Evolutionary conservation across 495 filamentous ascomycete genomes (phyloP), one percentile per base, ranked within the genome.

Genomic region (Hypoxylon lienhwacheense): DNA sequence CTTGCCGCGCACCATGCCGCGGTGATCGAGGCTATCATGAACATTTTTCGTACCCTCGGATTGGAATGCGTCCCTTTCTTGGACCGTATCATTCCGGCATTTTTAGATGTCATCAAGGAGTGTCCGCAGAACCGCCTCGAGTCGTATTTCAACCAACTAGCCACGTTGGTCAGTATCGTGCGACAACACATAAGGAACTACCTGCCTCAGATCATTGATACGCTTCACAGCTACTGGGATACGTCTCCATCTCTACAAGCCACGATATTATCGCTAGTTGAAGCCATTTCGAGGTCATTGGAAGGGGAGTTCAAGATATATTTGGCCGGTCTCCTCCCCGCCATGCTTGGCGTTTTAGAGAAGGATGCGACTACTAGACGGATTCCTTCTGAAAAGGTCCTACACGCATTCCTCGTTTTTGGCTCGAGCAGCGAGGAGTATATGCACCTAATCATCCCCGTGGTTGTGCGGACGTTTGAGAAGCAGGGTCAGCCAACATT

Each of bases 21-120:
- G 6, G 93, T 97, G n/a, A 90, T 99, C 50, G 93, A 97, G 68
- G 92, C 95, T 1, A 92, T 99, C 55, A 97, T 99, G 82, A 95
- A 88, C 47, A 97, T 97, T 44, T 99, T 97, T 72, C 90, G 92
- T 60, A 97, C 95, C 5, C 74, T 97, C 42, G 93, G 93, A 1
- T 69, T 96, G 55, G 95, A 97, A 66, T 97, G 95, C 65, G 91
- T 99, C 22, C 86, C 89, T 2, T 97, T 96, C 67, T 80, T 99
- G 4, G 85, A 85, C 40, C 87, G 91, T 35, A 95, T 99, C 36
- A 87, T 99, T 42, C 95, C 93, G 2, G 95, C 88, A 0, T 97
- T 99, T 65, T 77, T 99, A 15, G 69, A 77, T 8, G 92, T 97
- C 47, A 95, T 97, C 37, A 81, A 85, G 37, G 83, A 81, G 50